Conservation (phyloP, 2,329 filamentous ascomycete species). For the Talaromyces islandicus region DNA sequence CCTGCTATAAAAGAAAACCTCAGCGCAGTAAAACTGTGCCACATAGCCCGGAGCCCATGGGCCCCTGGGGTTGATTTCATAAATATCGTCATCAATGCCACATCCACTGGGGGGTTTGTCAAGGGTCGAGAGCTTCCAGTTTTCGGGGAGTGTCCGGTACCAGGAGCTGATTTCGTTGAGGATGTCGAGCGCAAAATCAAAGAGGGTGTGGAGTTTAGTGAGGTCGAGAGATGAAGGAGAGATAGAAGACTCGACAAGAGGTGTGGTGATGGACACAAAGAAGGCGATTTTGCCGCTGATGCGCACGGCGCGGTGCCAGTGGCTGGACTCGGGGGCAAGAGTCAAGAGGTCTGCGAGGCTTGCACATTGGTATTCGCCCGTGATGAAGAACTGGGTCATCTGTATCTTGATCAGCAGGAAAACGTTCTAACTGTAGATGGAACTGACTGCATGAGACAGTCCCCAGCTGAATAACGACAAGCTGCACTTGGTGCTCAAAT, state of each 20-base stretch:
- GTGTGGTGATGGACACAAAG: background rate
- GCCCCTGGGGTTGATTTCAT: background rate
- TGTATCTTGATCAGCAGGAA: no score
- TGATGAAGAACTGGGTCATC: background rate
- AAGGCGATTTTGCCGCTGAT: background rate
- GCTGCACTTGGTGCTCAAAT: background rate
- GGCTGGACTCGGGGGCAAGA: background rate
- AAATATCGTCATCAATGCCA: background rate
- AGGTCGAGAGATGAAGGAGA: background rate
- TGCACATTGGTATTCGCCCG: conserved; percentile 1
- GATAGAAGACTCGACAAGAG: background rate
- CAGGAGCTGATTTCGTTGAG: background rate
- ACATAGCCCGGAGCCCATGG: background rate
- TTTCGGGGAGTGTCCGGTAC: background rate
- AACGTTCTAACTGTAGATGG: no score
- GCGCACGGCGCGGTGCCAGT: background rate
- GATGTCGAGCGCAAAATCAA: background rate
- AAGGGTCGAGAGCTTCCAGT: background rate
- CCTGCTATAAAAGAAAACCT: conserved; percentile 1
- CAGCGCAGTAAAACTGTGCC: background rate
- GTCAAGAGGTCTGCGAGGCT: background rate
- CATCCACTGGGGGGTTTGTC: background rate
- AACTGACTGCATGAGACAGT: background rate
- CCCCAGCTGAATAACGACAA: conserved; percentile 1
- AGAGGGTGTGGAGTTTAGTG: background rate